Evolutionary conservation across 441 rosid genomes (phyloP).

Genomic region (Corymbia citriodora): DNA sequence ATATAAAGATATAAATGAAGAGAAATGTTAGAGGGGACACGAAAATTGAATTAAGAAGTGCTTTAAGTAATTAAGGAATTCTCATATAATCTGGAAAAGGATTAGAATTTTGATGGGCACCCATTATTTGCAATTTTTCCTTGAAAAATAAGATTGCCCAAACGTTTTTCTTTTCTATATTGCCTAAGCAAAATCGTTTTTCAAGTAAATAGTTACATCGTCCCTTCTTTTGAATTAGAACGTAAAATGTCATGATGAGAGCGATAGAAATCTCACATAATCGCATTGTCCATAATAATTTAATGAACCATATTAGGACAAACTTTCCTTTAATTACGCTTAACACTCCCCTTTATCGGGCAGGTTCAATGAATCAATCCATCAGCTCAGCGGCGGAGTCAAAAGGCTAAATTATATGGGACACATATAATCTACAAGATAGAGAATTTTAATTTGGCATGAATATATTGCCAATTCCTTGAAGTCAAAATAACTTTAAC

Average conservation of each 20-base stretch:
- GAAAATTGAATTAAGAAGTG: not conserved
- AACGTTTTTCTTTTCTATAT: not conserved
- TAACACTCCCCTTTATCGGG: not conserved
- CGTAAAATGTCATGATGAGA: not conserved
- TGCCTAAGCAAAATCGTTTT: not conserved
- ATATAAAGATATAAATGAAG: not conserved
- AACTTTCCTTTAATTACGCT: not conserved
- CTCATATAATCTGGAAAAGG: not conserved
- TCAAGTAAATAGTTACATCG: not conserved
- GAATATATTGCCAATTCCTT: too few relatives aligned
- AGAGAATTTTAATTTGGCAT: not conserved
- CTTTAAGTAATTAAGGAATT: not conserved
- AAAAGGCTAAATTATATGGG: not conserved
- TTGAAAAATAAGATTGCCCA: not conserved
- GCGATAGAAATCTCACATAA: not conserved
- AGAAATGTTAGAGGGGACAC: not conserved
- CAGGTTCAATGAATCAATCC: not conserved
- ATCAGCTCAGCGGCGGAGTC: not conserved
- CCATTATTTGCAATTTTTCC: not conserved
- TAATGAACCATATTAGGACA: not conserved
- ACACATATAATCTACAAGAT: not conserved
- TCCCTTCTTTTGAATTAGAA: not conserved
- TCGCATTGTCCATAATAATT: not conserved
- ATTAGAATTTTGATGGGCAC: not conserved
- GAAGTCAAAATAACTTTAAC: not conserved